These are phyloP conservation scores for Polytrichum commune DNA, from an alignment of 225 moss, liverwort and hornwort species.

Conservation along the genomic window DNA sequence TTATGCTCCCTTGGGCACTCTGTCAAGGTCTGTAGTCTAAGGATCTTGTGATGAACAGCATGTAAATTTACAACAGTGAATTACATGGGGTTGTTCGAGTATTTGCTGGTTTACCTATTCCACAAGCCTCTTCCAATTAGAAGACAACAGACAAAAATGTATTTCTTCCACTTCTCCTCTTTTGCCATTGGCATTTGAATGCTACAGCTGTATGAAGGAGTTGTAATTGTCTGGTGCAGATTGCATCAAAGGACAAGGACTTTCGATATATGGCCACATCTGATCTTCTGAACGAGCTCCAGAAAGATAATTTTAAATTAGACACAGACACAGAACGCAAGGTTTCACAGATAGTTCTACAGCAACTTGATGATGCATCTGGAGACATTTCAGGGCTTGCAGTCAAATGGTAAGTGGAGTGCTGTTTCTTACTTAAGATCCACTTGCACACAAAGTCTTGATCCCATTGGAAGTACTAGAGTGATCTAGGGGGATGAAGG, in stretches of 20 bases:
- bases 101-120: not conserved
- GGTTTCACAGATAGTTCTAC: conserved; percentile 98
- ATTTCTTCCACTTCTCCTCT: not conserved
- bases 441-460: too few species aligned
- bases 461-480: too few species aligned
- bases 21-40: not conserved
- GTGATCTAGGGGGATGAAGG: too few species aligned
- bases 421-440: not conserved
- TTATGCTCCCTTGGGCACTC: conserved; percentile 1
- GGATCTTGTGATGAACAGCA: not conserved
- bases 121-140: not conserved
- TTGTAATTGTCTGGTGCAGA: conserved; percentile 54
- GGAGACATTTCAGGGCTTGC: conserved; percentile 99
- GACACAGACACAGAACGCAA: conserved; percentile 97
- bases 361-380: conserved; percentile 99
- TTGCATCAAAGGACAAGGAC: conserved; percentile 99
- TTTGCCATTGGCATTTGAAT: not conserved
- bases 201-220: conserved; percentile 4
- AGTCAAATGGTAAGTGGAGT: conserved; percentile 77
- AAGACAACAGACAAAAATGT: not conserved
- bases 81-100: not conserved
- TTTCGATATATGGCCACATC: conserved; percentile 99
- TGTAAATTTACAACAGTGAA: not conserved
- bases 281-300: conserved; percentile 97
- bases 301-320: conserved; percentile 94